These are phyloP conservation scores for Phaeosphaeriaceae sp. DNA, from an alignment of 2,329 filamentous ascomycete species.

Conservation along the genomic window DNA sequence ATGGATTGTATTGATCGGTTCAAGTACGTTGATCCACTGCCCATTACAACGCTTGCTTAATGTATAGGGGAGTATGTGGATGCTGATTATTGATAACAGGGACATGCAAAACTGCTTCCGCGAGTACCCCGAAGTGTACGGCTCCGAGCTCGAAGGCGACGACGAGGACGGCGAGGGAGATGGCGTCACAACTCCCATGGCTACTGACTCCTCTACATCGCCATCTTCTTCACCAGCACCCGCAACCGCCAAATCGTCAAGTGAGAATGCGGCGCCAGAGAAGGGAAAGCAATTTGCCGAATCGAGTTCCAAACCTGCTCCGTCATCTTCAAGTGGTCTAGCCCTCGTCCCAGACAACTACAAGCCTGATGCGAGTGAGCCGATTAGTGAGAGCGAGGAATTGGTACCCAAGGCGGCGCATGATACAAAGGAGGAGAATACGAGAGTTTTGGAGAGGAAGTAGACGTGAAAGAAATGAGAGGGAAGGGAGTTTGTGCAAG, in stretches of 20 bases:
- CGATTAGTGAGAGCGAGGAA: slow-evolving; percentile 51
- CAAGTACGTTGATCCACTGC: slow-evolving; percentile 86
- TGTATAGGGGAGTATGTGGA: too few species aligned
- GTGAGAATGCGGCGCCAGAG: slow-evolving; percentile 10
- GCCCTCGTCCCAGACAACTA: slow-evolving; percentile 30
- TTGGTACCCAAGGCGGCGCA: slow-evolving; percentile 60
- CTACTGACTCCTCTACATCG: background rate
- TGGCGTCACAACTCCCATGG: slow-evolving; percentile 1
- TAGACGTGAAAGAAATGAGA: background rate
- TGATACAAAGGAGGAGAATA: slow-evolving; percentile 47
- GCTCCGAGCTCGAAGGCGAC: slow-evolving; percentile 81
- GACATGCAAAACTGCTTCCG: slow-evolving; percentile 98
- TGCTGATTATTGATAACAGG: slow-evolving; percentile 59
- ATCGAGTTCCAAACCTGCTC: slow-evolving; percentile 13
- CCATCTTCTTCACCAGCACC: too few species aligned
- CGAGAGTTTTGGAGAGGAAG: background rate
- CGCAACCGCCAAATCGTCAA: too few species aligned
- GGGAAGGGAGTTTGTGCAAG: slow-evolving; percentile 1
- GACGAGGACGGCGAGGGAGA: slow-evolving; percentile 69
- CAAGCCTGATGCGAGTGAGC: slow-evolving; percentile 15
- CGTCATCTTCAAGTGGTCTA: slow-evolving; percentile 1
- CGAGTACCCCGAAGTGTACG: slow-evolving; percentile 90
- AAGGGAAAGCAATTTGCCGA: slow-evolving; percentile 14
- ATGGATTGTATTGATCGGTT: slow-evolving; percentile 98
- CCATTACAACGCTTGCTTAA: too few species aligned